Percentiles rank a stretch among this genome's conserved stretches.
Conservation (phyloP, 257 asterid genomes). For the Ilex asprella region DNA sequence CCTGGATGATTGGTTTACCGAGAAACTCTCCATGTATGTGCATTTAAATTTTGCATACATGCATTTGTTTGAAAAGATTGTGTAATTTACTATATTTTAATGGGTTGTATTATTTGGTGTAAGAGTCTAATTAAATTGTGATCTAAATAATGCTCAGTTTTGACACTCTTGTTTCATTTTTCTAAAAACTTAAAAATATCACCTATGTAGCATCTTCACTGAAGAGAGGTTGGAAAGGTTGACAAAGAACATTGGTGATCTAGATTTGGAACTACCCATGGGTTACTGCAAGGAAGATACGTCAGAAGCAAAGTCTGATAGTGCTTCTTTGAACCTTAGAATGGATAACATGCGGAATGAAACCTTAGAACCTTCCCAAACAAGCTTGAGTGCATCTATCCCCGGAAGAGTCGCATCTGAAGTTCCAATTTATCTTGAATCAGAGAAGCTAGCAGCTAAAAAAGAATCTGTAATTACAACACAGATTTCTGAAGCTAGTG, state of each 20-base stretch:
- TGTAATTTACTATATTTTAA: background rate
- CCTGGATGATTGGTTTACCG: background rate
- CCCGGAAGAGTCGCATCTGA: constrained; percentile 30
- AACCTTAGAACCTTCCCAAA: constrained; percentile 36
- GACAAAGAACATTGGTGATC: constrained; percentile 55
- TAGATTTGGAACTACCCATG: constrained; percentile 52
- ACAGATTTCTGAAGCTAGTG: constrained; percentile 27
- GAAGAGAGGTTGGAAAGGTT: constrained; percentile 91
- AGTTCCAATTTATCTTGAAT: constrained; percentile 30
- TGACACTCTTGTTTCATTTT: constrained; percentile 12
- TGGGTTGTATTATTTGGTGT: background rate
- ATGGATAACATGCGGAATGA: constrained; percentile 32
- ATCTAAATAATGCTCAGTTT: background rate
- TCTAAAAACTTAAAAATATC: background rate
- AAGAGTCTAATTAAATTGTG: background rate
- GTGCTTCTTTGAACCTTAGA: constrained; percentile 32
- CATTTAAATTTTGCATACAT: background rate
- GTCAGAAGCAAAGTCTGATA: constrained; percentile 39
- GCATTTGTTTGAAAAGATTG: background rate
- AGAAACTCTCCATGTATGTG: background rate
- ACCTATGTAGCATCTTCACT: constrained; percentile 56
- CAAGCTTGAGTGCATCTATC: constrained; percentile 31
- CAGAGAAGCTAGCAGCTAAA: constrained; percentile 31
- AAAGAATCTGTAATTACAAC: constrained; percentile 26
- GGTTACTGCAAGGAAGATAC: constrained; percentile 35